Conservation (phyloP, 305 asterid genomes). For the Fraxinus ornus region DNA sequence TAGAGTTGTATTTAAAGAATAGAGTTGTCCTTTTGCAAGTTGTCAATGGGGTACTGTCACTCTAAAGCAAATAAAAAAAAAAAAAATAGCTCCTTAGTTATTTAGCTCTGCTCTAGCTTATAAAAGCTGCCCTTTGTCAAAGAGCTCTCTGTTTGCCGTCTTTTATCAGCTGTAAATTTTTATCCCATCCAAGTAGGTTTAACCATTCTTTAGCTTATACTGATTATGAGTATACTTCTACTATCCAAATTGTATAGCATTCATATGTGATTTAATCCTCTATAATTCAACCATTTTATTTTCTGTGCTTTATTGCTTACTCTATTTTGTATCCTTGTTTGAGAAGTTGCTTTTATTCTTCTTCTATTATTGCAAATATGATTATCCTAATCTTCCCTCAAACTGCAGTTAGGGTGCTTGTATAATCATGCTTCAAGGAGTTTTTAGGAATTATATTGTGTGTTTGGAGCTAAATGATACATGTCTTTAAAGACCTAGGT, state of each 20-base stretch:
- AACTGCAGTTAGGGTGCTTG: neutral
- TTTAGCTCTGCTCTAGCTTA: neutral
- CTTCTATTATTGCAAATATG: neutral
- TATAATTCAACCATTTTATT: neutral
- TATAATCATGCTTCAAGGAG: neutral
- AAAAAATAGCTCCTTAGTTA: neutral
- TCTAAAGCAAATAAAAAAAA: neutral
- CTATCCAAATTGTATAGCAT: neutral
- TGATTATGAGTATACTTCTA: neutral
- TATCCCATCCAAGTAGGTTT: neutral
- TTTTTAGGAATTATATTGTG: neutral
- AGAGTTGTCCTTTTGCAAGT: neutral
- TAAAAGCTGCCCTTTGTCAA: neutral
- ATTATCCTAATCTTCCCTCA: neutral
- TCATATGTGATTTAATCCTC: neutral
- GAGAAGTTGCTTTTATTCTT: neutral
- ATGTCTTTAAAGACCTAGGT: constrained; percentile 1
- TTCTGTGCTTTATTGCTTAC: neutral
- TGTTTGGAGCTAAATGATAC: neutral
- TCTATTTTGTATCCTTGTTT: neutral
- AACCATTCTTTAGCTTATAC: neutral
- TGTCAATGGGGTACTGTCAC: neutral
- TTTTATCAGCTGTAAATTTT: neutral
- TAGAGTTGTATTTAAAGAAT: neutral
- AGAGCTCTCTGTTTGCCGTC: neutral